phyloP scores from a whole-genome alignment of 2,329 filamentous ascomycete genomes.

The Stemphylium beticola region DNA sequence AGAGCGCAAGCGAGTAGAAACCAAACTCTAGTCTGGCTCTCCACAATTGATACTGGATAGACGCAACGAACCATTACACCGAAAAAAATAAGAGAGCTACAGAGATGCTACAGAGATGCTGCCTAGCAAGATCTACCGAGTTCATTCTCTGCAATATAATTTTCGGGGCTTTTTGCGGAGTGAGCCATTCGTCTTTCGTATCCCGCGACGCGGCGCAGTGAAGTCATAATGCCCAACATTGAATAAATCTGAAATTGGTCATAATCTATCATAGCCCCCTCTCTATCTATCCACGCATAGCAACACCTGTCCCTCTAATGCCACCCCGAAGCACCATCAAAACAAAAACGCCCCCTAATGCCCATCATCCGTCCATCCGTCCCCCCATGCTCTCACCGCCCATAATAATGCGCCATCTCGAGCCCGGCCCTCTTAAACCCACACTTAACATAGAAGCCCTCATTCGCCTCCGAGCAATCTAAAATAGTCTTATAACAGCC shows the following conservation, averaged over 20 bases:
- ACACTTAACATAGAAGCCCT: slow-evolving; percentile 98
- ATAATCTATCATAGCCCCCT: slow-evolving; percentile 1
- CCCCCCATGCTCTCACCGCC: slow-evolving; percentile 21
- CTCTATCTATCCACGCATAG: background rate
- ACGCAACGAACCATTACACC: too few species aligned
- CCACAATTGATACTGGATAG: too few species aligned
- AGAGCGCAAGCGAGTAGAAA: too few species aligned
- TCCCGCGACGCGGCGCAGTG: too few species aligned
- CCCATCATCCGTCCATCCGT: background rate
- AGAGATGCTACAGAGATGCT: too few species aligned
- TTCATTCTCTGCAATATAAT: too few species aligned
- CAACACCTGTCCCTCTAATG: background rate
- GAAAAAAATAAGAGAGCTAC: too few species aligned
- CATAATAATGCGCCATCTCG: slow-evolving; percentile 96
- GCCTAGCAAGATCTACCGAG: too few species aligned
- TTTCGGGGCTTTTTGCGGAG: too few species aligned
- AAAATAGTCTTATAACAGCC: slow-evolving; percentile 98
- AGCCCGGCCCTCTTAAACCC: slow-evolving; percentile 90
- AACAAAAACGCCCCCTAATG: slow-evolving; percentile 11
- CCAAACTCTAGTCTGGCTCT: too few species aligned
- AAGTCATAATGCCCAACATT: too few species aligned
- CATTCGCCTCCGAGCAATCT: slow-evolving; percentile 94
- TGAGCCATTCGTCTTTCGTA: too few species aligned
- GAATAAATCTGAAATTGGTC: background rate
- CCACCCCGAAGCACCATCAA: background rate